These are phyloP conservation scores for Globisporangium lucens DNA, from an alignment of 352 stramenopile genomes.

Conservation along the genomic window DNA sequence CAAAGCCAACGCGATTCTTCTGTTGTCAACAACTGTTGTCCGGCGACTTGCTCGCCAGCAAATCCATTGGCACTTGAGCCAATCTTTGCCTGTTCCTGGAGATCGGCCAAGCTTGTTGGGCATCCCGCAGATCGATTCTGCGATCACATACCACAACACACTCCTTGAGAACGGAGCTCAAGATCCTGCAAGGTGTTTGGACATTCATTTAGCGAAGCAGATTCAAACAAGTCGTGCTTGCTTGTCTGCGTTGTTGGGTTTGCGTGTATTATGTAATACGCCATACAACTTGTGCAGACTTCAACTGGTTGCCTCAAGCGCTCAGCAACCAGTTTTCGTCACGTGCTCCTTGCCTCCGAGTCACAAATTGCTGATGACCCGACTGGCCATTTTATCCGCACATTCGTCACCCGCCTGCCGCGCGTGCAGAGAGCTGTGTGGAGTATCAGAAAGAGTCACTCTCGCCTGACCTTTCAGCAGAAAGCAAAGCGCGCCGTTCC, in stretches of 20 bases:
- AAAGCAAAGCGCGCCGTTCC: background rate
- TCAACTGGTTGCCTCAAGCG: background rate
- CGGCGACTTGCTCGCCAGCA: background rate
- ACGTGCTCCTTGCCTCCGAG: background rate
- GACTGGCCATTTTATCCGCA: background rate
- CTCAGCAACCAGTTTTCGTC: background rate
- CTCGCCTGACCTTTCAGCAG: background rate
- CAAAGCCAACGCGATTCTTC: background rate
- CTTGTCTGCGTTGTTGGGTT: background rate
- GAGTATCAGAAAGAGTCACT: background rate
- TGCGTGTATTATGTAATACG: no score
- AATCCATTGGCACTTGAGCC: background rate
- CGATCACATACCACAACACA: background rate
- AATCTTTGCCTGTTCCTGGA: background rate
- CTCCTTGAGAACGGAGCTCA: background rate
- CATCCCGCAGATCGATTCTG: background rate
- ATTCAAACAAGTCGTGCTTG: background rate
- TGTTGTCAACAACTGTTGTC: background rate
- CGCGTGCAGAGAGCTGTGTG: background rate
- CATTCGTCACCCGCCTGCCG: background rate
- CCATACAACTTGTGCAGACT: background rate
- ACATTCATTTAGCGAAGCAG: background rate
- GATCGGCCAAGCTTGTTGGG: background rate
- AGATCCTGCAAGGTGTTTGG: background rate
- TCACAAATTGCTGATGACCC: background rate